Conservation (phyloP, 257 asterid species). For the Nicotiana noctiflora region DNA sequence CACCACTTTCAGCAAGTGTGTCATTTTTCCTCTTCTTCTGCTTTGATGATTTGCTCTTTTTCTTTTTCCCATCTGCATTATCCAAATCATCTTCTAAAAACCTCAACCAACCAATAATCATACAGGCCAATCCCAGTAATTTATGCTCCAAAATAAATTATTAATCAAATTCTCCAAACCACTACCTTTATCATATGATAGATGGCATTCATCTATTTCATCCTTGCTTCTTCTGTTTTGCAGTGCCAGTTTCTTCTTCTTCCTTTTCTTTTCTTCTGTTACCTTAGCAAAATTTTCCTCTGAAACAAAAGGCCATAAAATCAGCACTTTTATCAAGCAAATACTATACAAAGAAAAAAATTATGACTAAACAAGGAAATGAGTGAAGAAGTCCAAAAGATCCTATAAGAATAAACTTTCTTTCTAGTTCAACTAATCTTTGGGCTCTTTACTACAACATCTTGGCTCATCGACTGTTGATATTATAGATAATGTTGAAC, state of each 20-base stretch:
- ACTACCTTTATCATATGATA: slow-evolving; percentile 23
- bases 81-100: slow-evolving; percentile 27
- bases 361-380: background rate
- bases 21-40: slow-evolving; percentile 28
- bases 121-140: background rate
- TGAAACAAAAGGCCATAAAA: background rate
- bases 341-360: background rate
- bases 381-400: background rate
- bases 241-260: slow-evolving; percentile 18
- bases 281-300: slow-evolving; percentile 10
- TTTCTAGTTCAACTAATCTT: background rate
- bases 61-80: slow-evolving; percentile 21
- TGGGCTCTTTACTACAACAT: background rate
- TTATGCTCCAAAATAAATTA: background rate
- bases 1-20: slow-evolving; percentile 1
- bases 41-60: slow-evolving; percentile 26
- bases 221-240: slow-evolving; percentile 15
- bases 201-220: slow-evolving; percentile 9
- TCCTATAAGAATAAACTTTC: background rate
- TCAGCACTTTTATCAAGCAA: background rate
- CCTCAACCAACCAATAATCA: background rate
- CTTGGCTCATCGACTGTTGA: background rate
- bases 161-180: background rate
- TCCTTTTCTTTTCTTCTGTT: slow-evolving; percentile 19
- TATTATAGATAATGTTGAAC: background rate